phyloP scores from a whole-genome alignment of 345 rosid genomes.

The Laguncularia racemosa region DNA sequence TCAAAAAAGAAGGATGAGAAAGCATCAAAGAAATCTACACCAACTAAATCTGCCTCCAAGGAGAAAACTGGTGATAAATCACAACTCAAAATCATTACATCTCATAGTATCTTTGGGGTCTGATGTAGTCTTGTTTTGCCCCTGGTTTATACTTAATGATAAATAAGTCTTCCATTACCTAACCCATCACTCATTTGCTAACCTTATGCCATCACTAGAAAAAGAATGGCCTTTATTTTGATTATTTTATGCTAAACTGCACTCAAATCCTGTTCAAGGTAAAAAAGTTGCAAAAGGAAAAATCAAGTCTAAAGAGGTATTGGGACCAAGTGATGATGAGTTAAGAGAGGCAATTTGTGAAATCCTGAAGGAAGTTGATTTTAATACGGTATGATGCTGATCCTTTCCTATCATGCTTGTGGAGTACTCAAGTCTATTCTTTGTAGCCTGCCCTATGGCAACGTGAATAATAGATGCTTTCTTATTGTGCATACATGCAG shows the following conservation, averaged over 20 bases:
- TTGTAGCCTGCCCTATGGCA: background rate
- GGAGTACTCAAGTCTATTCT: background rate
- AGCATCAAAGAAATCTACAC: conserved; percentile 35
- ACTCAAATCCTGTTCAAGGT: conserved; percentile 19
- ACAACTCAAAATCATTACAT: background rate
- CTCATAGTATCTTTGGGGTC: background rate
- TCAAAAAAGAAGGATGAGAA: conserved; percentile 58
- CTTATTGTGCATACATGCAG: no score
- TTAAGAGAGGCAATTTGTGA: conserved; percentile 63
- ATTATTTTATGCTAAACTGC: no score
- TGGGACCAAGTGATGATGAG: conserved; percentile 44
- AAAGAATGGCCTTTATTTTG: no score
- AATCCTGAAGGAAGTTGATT: conserved; percentile 80
- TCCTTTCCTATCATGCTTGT: background rate
- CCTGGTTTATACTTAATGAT: no score
- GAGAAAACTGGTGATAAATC: conserved; percentile 47
- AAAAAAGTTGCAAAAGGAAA: conserved; percentile 52
- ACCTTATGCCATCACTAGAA: no score
- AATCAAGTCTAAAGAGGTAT: conserved; percentile 41
- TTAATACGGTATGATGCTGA: conserved; percentile 54
- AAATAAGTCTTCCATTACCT: no score
- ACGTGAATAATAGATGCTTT: no score
- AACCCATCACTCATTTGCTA: no score
- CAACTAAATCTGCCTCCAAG: conserved; percentile 47
- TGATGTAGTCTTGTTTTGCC: background rate